Evolutionary conservation across 441 rosid species (phyloP).

Genomic region (Euphorbia celastroides): DNA sequence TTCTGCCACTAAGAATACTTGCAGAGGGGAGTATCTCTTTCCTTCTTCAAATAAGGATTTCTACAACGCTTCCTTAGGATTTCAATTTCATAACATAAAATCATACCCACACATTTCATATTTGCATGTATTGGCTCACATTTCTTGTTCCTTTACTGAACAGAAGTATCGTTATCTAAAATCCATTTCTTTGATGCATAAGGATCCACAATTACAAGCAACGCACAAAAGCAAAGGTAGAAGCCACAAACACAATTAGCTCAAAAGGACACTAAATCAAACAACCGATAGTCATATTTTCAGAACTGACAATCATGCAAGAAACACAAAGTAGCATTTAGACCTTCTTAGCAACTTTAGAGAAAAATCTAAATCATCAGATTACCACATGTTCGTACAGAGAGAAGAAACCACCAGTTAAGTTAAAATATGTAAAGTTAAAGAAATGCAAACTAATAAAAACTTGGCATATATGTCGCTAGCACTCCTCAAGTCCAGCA

Average conservation of each 20-base stretch:
- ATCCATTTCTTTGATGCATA: not conserved
- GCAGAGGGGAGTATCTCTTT: not conserved
- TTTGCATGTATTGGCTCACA: not conserved
- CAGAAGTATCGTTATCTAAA: not conserved
- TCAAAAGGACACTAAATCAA: not conserved
- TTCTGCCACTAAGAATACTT: not conserved
- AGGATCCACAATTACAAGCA: not conserved
- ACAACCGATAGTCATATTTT: not conserved
- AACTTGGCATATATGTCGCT: not conserved
- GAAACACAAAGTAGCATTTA: not conserved
- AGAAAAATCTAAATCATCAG: not conserved
- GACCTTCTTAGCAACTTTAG: not conserved
- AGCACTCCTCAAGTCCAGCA: not conserved
- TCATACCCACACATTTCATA: not conserved
- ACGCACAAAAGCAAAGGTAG: not conserved
- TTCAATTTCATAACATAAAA: not conserved
- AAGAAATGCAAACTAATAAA: not conserved
- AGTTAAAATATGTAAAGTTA: not conserved
- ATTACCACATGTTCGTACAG: not conserved
- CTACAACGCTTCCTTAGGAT: not conserved
- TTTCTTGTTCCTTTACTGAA: not conserved
- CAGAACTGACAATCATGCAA: not conserved
- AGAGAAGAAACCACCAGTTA: not conserved
- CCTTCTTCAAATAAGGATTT: not conserved
- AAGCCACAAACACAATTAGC: not conserved